Conservation (phyloP, 768 basidiomycete species). For the Suillus brevipes region DNA sequence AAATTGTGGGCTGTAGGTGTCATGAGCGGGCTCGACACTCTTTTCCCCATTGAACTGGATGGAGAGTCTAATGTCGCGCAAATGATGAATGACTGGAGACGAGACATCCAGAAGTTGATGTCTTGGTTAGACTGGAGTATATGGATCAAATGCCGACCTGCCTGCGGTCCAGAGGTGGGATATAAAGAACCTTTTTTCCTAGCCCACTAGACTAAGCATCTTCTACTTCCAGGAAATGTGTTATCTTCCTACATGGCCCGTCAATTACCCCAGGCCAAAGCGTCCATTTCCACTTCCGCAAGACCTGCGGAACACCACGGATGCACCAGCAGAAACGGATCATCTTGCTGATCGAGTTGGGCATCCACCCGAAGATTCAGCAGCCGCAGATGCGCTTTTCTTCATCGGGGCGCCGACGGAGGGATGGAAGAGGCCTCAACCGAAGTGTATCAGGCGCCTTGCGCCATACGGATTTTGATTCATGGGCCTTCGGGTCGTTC, state of each 20-base stretch:
- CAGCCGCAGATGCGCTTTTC: background rate
- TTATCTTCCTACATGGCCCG: slow-evolving; percentile 27
- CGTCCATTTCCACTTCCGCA: background rate
- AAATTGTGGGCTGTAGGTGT: slow-evolving; percentile 23
- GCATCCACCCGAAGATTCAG: background rate
- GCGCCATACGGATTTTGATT: slow-evolving; percentile 11
- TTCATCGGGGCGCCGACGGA: background rate
- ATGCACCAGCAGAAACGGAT: background rate
- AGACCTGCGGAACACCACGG: background rate
- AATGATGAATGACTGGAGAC: slow-evolving; percentile 12
- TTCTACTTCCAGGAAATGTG: slow-evolving; percentile 22
- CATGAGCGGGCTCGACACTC: slow-evolving; percentile 10
- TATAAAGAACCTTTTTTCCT: background rate
- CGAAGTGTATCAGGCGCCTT: slow-evolving; percentile 19
- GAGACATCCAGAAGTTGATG: slow-evolving; percentile 17
- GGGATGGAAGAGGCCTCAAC: slow-evolving; percentile 27
- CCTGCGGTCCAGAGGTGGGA: slow-evolving; percentile 20
- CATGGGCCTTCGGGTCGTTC: background rate
- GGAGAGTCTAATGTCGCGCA: background rate
- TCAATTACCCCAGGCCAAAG: slow-evolving; percentile 1
- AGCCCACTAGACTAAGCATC: background rate
- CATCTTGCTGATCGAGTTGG: background rate
- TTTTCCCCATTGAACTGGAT: background rate
- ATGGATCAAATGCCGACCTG: slow-evolving; percentile 23
- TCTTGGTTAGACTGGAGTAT: slow-evolving; percentile 25